Evolutionary conservation across 371 early-diverging fungal genomes (phyloP), one percentile per base, ranked within the genome.

Genomic region (Mucor circinelloides): DNA sequence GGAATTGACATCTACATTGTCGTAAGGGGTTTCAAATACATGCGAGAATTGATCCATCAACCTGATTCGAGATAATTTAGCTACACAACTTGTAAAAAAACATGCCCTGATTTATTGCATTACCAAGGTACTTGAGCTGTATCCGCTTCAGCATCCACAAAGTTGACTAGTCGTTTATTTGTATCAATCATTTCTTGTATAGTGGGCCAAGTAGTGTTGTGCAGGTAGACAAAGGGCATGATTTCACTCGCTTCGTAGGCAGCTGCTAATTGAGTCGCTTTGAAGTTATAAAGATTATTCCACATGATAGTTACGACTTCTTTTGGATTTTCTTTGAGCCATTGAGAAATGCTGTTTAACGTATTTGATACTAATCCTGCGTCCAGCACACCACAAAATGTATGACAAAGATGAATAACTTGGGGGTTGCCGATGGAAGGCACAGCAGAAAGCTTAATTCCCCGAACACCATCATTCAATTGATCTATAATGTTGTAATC

Each of bases 231-330:
- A 56, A 80, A 87, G 9, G 79, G 72, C 66, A 78, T 75, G 6
- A 92, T 72, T 2, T 83, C 78, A 0, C 90, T 85, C 6, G 70
- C 61, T 54, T 70, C 48, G 57, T 91, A 93, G 1, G 76, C 78
- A 9, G 70, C 55, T 3, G 72, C 81, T 23, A 89, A 74, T 1
- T 73, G 67, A 12, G 68, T 38, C 5, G 83, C 72, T 21, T 84
- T 63, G 27, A 89, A 75, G 8, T 80, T 75, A 58, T 76, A 84
- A 15, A 80, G 69, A 67, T 93, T 93, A 66, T 92, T 90, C 77
- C 91, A 82, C 71, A 91, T 85, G 48, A 93, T 88, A 10, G 92
- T 89, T 6, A 93, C 62, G 12, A 91, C 86, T 65, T 93, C 91
- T 56, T 83, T 73, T 25, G 81, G 84, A 63, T 93, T 87, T 6